A percentile compares a stretch with the other conserved stretches of the same genome.
These are phyloP conservation scores for Fusarium liriodendri DNA, from an alignment of 2,329 filamentous ascomycete genomes.

Conservation along the genomic window DNA sequence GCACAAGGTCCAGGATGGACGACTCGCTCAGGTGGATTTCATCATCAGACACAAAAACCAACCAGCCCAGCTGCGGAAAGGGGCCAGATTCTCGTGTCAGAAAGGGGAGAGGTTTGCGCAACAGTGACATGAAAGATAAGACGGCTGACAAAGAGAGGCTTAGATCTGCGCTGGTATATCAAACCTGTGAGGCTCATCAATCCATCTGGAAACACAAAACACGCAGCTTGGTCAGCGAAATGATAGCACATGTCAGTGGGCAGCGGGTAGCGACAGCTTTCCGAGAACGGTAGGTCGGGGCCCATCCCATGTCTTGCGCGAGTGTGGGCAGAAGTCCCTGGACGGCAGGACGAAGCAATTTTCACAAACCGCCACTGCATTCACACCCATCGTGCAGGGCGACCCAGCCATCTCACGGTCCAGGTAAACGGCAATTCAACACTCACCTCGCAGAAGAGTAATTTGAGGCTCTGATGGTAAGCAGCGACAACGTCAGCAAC, in stretches of 20 bases:
- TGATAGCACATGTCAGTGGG: conserved; percentile 28
- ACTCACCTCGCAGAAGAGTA: background rate
- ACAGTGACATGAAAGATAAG: background rate
- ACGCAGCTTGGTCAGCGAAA: conserved; percentile 23
- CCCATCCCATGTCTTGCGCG: conserved; percentile 5
- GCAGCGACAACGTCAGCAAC: background rate
- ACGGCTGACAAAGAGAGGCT: background rate
- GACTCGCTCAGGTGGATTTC: conserved; percentile 6
- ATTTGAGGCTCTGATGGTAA: background rate
- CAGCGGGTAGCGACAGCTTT: conserved; percentile 11
- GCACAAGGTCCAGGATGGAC: conserved; percentile 24
- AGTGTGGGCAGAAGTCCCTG: conserved; percentile 6
- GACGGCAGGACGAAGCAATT: conserved; percentile 4
- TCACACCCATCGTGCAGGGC: conserved; percentile 9
- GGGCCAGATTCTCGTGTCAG: background rate
- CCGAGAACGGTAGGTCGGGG: conserved; percentile 10
- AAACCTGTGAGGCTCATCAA: background rate
- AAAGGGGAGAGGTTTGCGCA: background rate
- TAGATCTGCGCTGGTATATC: background rate
- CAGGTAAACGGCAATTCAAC: background rate
- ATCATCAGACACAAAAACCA: conserved; percentile 15
- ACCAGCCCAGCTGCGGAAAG: background rate
- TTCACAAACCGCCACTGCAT: conserved; percentile 23
- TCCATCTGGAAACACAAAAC: background rate
- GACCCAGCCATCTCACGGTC: background rate